A percentile compares a stretch with the other conserved stretches of the same genome.
These are phyloP conservation scores for Claviceps capensis DNA, from an alignment of 2,329 filamentous ascomycete species.

Conservation along the genomic window DNA sequence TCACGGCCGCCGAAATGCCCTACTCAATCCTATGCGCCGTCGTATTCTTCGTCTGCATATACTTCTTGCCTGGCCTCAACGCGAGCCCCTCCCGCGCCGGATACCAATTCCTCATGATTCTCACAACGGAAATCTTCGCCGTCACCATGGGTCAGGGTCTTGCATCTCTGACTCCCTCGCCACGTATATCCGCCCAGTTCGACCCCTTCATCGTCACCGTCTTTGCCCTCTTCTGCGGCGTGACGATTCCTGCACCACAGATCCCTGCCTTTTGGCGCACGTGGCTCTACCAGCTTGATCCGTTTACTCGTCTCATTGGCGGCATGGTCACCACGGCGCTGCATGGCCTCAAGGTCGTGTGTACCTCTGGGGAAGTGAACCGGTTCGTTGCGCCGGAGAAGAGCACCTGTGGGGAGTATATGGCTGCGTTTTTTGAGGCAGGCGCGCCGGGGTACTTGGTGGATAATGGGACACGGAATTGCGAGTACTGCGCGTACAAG, in stretches of 20 bases:
- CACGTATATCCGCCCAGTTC: slow-evolving; percentile 65
- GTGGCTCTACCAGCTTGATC: slow-evolving; percentile 74
- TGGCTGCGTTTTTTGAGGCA: slow-evolving; percentile 51
- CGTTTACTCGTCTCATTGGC: slow-evolving; percentile 68
- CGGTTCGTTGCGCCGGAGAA: slow-evolving; percentile 51
- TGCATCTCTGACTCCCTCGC: slow-evolving; percentile 61
- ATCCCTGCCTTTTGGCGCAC: slow-evolving; percentile 68
- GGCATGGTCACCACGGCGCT: slow-evolving; percentile 71
- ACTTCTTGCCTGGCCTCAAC: slow-evolving; percentile 71
- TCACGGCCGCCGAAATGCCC: slow-evolving; percentile 73
- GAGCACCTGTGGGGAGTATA: slow-evolving; percentile 62
- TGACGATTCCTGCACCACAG: slow-evolving; percentile 63
- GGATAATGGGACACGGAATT: slow-evolving; percentile 49
- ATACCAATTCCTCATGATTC: slow-evolving; percentile 75
- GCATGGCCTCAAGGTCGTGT: slow-evolving; percentile 49
- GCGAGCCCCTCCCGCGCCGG: slow-evolving; percentile 51
- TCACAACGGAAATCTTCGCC: slow-evolving; percentile 74
- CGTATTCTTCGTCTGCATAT: slow-evolving; percentile 67
- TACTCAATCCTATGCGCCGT: slow-evolving; percentile 73
- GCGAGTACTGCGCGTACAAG: slow-evolving; percentile 71
- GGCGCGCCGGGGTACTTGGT: slow-evolving; percentile 63
- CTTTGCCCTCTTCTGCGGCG: slow-evolving; percentile 77
- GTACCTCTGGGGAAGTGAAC: slow-evolving; percentile 48
- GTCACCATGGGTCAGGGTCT: slow-evolving; percentile 68
- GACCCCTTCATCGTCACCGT: slow-evolving; percentile 76